A percentile compares a stretch with the other conserved stretches of the same genome.
Evolutionary conservation across 2,329 filamentous ascomycete genomes (phyloP).

Genomic region (Colletotrichum navitas): DNA sequence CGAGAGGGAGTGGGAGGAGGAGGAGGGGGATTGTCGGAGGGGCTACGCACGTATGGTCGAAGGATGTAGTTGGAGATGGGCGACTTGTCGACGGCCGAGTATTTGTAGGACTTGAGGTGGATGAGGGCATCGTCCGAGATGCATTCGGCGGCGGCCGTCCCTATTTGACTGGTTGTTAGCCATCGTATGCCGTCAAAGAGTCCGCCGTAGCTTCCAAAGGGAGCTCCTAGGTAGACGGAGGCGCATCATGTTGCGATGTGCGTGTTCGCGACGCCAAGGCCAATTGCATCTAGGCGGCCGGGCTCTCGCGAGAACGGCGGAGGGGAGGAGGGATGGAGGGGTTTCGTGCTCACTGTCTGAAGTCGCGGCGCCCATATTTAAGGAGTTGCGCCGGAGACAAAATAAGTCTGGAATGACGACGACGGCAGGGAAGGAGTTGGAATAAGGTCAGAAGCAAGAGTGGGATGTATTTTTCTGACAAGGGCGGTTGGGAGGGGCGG

Average conservation of each 20-base stretch:
- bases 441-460: conserved; percentile 14
- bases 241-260: conserved; percentile 7
- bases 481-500: not conserved
- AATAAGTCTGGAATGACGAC: conserved; percentile 23
- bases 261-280: conserved; percentile 6
- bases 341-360: conserved; percentile 35
- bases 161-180: conserved; percentile 44
- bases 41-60: conserved; percentile 85
- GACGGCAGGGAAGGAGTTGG: conserved; percentile 2
- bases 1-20: conserved; percentile 23
- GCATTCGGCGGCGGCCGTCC: conserved; percentile 73
- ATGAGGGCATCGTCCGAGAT: conserved; percentile 91
- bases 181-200: not conserved
- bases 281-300: not conserved
- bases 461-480: not conserved
- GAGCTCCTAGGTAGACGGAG: not conserved
- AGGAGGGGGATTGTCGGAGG: conserved; percentile 30
- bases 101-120: conserved; percentile 96
- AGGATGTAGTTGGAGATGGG: conserved; percentile 94
- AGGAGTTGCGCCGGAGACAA: conserved; percentile 32
- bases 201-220: conserved; percentile 10
- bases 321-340: not conserved
- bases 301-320: not conserved
- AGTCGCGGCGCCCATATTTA: conserved; percentile 33
- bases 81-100: conserved; percentile 96